Evolutionary conservation across 495 filamentous ascomycete genomes (phyloP).

Genomic region (Daldinia loculata): DNA sequence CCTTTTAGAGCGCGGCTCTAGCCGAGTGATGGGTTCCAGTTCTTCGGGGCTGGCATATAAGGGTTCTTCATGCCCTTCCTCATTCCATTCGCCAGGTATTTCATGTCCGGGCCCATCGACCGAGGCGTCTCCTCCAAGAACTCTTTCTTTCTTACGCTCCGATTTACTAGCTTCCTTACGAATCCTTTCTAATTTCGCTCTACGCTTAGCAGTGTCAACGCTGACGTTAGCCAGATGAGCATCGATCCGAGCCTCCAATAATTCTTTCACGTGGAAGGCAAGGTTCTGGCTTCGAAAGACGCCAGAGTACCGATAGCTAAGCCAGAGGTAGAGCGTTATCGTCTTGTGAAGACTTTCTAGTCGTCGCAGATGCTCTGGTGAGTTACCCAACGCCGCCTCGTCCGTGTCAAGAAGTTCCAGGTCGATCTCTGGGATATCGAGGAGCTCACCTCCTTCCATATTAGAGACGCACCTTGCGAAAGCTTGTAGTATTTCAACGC

Average conservation of each 20-base stretch:
- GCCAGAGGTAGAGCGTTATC: constrained; percentile 87
- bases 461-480: constrained; percentile 74
- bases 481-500: constrained; percentile 57
- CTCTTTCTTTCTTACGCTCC: constrained; percentile 15
- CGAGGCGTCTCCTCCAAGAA: constrained; percentile 29
- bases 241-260: constrained; percentile 83
- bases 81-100: constrained; percentile 40
- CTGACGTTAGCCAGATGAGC: constrained; percentile 60
- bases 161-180: constrained; percentile 34
- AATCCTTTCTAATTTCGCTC: constrained; percentile 22
- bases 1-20: neutral
- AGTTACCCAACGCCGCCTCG: constrained; percentile 45
- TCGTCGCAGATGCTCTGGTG: constrained; percentile 63
- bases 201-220: constrained; percentile 29
- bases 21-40: constrained; percentile 13
- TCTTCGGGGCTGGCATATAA: constrained; percentile 4
- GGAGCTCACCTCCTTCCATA: constrained; percentile 66
- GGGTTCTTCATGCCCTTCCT: constrained; percentile 48
- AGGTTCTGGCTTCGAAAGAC: constrained; percentile 81
- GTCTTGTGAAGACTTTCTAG: constrained; percentile 83
- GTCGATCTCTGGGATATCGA: constrained; percentile 70
- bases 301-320: constrained; percentile 75
- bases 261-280: constrained; percentile 78
- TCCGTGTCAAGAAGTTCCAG: constrained; percentile 71
- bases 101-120: constrained; percentile 29